phyloP scores from a whole-genome alignment of 305 asterid genomes.

The Solanum aculeatissimum region DNA sequence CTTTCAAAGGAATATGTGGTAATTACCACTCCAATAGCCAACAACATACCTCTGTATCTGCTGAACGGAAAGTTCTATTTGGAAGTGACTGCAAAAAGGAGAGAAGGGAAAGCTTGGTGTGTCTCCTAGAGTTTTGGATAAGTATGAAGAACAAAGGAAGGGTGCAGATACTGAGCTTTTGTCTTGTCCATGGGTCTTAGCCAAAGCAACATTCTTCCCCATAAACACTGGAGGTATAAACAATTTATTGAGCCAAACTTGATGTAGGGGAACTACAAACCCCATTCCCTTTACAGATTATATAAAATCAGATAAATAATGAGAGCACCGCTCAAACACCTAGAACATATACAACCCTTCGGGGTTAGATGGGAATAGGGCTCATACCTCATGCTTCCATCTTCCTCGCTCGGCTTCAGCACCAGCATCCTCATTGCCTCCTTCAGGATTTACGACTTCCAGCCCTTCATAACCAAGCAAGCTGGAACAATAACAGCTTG shows the following conservation, averaged over 20 bases:
- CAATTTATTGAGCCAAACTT: not conserved
- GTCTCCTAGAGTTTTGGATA: not conserved
- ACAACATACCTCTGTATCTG: not conserved
- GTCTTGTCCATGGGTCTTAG: not conserved
- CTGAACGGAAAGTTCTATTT: not conserved
- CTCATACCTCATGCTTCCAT: slow-evolving; percentile 45
- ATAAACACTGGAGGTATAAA: not conserved
- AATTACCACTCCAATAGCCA: not conserved
- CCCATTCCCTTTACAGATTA: not conserved
- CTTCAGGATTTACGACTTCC: slow-evolving; percentile 59
- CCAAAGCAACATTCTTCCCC: not conserved
- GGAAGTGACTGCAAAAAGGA: not conserved
- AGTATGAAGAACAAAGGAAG: not conserved
- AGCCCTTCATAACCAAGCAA: slow-evolving; percentile 47
- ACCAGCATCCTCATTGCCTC: slow-evolving; percentile 55
- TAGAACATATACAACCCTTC: not conserved
- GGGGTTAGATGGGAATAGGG: not conserved
- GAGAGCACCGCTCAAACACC: not conserved
- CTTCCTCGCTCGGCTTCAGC: slow-evolving; percentile 55
- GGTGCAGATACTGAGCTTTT: not conserved
- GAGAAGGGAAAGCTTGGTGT: not conserved
- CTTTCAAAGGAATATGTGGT: not conserved
- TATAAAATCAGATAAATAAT: not conserved
- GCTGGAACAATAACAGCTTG: slow-evolving; percentile 17
- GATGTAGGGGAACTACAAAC: not conserved